A percentile compares a stretch with the other conserved stretches of the same genome.
These are phyloP conservation scores for Nakazawaea holstii DNA, from an alignment of 805 yeast genomes.

Conservation along the genomic window DNA sequence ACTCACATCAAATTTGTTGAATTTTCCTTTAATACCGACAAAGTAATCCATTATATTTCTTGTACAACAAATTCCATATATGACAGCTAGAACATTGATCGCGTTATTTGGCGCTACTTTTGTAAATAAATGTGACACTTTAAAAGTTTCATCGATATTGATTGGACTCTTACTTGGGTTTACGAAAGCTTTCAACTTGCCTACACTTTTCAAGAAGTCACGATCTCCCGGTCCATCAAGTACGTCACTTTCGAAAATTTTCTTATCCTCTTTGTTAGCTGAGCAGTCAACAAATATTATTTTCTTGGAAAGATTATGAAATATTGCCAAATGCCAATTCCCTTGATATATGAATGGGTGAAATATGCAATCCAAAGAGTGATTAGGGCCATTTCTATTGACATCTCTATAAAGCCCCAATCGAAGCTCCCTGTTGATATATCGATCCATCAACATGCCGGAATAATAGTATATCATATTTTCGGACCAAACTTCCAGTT, in stretches of 20 bases:
- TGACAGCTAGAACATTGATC: constrained; percentile 6
- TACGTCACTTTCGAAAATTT: background rate
- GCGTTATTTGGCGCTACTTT: constrained; percentile 3
- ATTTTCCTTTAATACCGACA: background rate
- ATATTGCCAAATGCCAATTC: constrained; percentile 7
- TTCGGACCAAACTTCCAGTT: constrained; percentile 2
- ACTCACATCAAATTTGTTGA: constrained; percentile 6
- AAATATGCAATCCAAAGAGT: constrained; percentile 1
- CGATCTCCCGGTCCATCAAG: background rate
- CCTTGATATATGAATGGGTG: constrained; percentile 6
- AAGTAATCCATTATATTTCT: constrained; percentile 5
- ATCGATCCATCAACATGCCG: constrained; percentile 6
- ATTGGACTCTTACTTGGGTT: background rate
- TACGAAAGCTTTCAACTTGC: background rate
- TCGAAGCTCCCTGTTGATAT: background rate
- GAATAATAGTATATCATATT: constrained; percentile 8
- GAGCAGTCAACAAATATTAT: constrained; percentile 6
- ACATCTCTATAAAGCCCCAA: constrained; percentile 2
- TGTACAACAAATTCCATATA: constrained; percentile 10
- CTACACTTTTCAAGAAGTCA: background rate
- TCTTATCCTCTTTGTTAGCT: background rate
- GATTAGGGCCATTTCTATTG: background rate
- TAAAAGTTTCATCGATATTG: background rate
- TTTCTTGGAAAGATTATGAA: background rate
- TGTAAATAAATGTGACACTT: constrained; percentile 1